Evolutionary conservation across 2,329 filamentous ascomycete genomes (phyloP).

Genomic region (Phialophora macrospora): DNA sequence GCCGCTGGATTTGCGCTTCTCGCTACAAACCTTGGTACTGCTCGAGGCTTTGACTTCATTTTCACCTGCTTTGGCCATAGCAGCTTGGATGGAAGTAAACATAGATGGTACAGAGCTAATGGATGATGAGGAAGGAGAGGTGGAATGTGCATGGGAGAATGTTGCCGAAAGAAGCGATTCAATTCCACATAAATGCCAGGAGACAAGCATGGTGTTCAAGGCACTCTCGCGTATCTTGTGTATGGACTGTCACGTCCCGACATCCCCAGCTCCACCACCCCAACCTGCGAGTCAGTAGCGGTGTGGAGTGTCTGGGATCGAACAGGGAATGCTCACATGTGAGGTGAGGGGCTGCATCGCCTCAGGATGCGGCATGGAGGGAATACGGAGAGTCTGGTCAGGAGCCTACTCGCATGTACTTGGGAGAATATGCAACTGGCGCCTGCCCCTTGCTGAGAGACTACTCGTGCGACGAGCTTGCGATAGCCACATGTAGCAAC

Average conservation of each 20-base stretch:
- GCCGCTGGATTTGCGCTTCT: background rate
- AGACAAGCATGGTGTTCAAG: background rate
- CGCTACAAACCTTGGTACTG: background rate
- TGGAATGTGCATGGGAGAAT: background rate
- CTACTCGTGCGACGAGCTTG: background rate
- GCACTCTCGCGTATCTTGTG: background rate
- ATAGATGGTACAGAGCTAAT: background rate
- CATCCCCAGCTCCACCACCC: background rate
- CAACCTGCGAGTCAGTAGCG: background rate
- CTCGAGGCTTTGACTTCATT: background rate
- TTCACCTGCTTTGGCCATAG: background rate
- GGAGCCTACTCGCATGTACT: background rate
- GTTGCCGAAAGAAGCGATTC: background rate
- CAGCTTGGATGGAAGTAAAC: background rate
- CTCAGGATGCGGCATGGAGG: background rate
- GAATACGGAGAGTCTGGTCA: background rate
- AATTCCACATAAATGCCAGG: background rate
- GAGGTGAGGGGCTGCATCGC: background rate
- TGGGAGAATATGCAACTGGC: background rate
- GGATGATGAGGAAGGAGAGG: background rate
- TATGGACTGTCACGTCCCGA: background rate
- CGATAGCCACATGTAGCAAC: background rate
- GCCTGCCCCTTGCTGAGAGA: background rate
- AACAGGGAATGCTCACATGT: background rate
- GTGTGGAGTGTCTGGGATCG: background rate